Evolutionary conservation across 768 basidiomycete genomes (phyloP).

Genomic region (Wakefieldia striispora): DNA sequence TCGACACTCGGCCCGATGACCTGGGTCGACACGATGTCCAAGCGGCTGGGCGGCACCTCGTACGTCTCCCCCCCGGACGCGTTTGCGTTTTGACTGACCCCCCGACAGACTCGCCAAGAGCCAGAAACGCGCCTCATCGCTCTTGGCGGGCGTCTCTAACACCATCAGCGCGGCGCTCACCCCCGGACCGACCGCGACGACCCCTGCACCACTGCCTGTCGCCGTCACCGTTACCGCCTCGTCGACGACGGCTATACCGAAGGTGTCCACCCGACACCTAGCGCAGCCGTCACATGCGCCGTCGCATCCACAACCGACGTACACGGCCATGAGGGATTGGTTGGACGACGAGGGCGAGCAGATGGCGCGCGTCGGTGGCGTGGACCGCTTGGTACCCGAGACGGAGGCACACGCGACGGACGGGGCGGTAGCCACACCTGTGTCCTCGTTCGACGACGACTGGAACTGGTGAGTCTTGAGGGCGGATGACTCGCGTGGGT

Average conservation of each 20-base stretch:
- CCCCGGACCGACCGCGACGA: constrained; percentile 35
- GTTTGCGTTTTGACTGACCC: background rate
- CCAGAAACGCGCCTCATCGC: constrained; percentile 65
- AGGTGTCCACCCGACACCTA: no score
- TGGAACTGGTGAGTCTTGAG: constrained; percentile 54
- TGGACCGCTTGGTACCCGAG: constrained; percentile 24
- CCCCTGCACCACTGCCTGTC: constrained; percentile 14
- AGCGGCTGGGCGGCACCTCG: constrained; percentile 58
- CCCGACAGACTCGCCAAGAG: constrained; percentile 57
- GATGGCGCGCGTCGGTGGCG: constrained; percentile 12
- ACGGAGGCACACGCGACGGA: constrained; percentile 18
- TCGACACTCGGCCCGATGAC: constrained; percentile 28
- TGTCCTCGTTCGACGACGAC: constrained; percentile 38
- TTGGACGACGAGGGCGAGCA: constrained; percentile 44
- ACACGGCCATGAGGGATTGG: constrained; percentile 15
- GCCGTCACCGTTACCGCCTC: background rate
- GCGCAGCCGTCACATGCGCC: constrained; percentile 4
- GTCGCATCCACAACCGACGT: constrained; percentile 2
- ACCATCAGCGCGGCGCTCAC: constrained; percentile 49
- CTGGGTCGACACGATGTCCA: constrained; percentile 61
- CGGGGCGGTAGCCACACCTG: background rate
- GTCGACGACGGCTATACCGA: background rate
- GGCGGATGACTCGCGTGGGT: no score
- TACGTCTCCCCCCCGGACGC: constrained; percentile 32
- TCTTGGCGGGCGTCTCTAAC: constrained; percentile 64